Base-by-base conservation (phyloP, 768 basidiomycete genomes). In the Udeniomyces megalosporus region DNA sequence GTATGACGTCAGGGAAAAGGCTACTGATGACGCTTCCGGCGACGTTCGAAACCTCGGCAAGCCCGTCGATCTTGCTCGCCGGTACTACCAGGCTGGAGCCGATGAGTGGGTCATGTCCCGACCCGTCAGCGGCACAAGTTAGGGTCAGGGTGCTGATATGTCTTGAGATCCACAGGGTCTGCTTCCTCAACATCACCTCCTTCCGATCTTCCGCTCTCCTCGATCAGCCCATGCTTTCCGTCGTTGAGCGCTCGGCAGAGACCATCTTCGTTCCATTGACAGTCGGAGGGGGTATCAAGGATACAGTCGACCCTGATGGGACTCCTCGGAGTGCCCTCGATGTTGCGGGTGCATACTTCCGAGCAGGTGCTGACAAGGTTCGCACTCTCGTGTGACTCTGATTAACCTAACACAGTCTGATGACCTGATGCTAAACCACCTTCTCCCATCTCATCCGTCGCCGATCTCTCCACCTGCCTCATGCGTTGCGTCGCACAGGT, bases 161-260 rank as follows among this genome's bases (percentile, higher is more conserved):
- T 17, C 38, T 17, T 17, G 38, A 42, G 17, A 17, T 24, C 28
- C 1, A 20, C 44, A 60, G 58, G 28, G 78, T 99, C 38, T 95
- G 90, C 72, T 83, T 99, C 66, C 84, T 99, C 72, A 99, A 99
- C 76, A 99, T 99, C 78, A 99, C 95, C 17, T 95, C 93, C 66
- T 99, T 99, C 82, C 87, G 95, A 65, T 85, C 87, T 70, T 96
- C 90, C 15, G 92, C 95, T 0, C 79, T 99, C 38, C 84, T 79
- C 48, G 95, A 97, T 74, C 95, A 99, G 75, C 95, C 95, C 0
- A 97, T 99, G 95, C 81, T 99, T 59, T 87, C 88, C 35, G 87
- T 99, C 69, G 88, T 97, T 46, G 84, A 85, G 60, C 83, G 83
- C 0, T 86, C 92, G 0, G 91, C 95, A 0, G 82, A 88, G 72